Base-by-base conservation (phyloP, 805 yeast species). In the Clavispora santaluciae region DNA sequence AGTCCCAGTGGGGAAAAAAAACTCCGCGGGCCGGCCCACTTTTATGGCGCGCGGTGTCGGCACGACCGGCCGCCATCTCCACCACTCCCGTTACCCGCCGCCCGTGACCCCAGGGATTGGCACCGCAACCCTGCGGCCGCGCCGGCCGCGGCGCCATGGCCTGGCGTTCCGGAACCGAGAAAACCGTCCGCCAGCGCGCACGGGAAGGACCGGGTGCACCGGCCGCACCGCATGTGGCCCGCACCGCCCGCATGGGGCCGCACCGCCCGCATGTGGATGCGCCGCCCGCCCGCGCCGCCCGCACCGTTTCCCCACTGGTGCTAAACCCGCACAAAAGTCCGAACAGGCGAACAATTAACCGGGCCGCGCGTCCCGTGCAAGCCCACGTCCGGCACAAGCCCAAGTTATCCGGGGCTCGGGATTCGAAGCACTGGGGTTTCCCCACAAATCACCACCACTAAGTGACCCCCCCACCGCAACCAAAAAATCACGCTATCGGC, bases 1-100 rank as follows among this genome's bases (percentile, higher is more conserved):
- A 46, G 40, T 54, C 62, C 63, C 60, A 31, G 35, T 47, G 16
- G 20, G 17, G 26, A 15, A 20, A 16, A 28, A 16, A 26, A 28
- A 15, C n/a, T 28, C 17, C 2, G n/a, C n/a, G 12, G 13, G 29
- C 29, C 3, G 16, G 20, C 31, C 20, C n/a, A 6, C 20, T 16
- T 28, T 28, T 28, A 28, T 28, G 20, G 10, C 18, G 31, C 11
- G 31, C 20, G 31, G 20, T 28, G 5, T 5, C 20, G 20, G 10
- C 31, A 28, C 31, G 31, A 28, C 31, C 31, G 12, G 2, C 29
- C 4, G 2, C 29, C 7, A 10, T 5, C 2, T 3, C 20, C 6
- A 12, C 18, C 18, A 20, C 10, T 9, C 10, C 18, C 3, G 31
- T 28, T 28, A 28, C 31, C 31, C 31, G 31, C 10, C 31, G n/a